phyloP scores from a whole-genome alignment of 768 basidiomycete species.

The Lactarius indigo region DNA sequence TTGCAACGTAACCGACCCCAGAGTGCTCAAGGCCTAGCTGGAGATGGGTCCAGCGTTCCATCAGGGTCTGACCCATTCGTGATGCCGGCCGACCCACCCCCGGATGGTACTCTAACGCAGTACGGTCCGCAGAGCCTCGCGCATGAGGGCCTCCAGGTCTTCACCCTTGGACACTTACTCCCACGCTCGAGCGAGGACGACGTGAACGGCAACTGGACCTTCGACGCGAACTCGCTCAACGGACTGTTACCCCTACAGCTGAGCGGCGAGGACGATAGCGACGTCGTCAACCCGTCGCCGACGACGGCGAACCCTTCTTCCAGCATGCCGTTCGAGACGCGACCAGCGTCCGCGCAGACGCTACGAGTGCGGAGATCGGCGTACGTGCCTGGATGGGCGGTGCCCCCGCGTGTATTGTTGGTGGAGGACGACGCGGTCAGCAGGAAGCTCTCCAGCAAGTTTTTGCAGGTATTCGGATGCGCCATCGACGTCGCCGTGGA shows the following conservation, averaged over 20 bases:
- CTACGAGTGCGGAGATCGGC: conserved; percentile 71
- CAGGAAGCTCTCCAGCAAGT: conserved; percentile 84
- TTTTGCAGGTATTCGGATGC: conserved; percentile 93
- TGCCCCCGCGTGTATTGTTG: conserved; percentile 84
- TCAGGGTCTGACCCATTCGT: conserved; percentile 21
- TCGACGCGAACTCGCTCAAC: conserved; percentile 41
- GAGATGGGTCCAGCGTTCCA: conserved; percentile 18
- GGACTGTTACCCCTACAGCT: conserved; percentile 18
- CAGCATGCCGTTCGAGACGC: conserved; percentile 24
- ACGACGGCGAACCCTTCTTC: background rate
- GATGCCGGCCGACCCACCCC: conserved; percentile 2
- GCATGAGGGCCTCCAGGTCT: conserved; percentile 73
- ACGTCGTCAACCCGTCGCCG: background rate
- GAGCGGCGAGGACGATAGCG: conserved; percentile 9
- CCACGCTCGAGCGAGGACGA: conserved; percentile 52
- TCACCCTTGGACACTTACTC: conserved; percentile 74
- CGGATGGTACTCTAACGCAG: background rate
- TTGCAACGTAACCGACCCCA: conserved; percentile 35
- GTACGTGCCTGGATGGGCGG: conserved; percentile 87
- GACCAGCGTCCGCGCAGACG: conserved; percentile 38
- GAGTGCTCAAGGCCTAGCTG: conserved; percentile 20
- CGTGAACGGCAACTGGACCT: conserved; percentile 58
- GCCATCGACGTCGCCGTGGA: conserved; percentile 93
- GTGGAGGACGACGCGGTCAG: conserved; percentile 97
- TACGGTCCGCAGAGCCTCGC: conserved; percentile 28